These are phyloP conservation scores for Diaporthe capsici DNA, from an alignment of 2,329 filamentous ascomycete genomes.

Conservation along the genomic window DNA sequence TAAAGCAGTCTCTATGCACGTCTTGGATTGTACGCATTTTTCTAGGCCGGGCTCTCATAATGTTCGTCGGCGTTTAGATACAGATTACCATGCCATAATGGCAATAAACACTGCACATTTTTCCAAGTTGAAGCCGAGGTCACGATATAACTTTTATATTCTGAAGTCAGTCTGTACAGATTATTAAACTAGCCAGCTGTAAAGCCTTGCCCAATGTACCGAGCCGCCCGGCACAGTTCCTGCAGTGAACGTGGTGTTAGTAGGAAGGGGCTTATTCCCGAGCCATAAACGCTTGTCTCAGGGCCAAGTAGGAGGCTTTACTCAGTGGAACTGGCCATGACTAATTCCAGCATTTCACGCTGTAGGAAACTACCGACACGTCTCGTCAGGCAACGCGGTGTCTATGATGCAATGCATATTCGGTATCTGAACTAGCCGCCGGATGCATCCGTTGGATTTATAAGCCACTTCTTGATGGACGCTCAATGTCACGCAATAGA, in stretches of 20 bases:
- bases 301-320: not conserved
- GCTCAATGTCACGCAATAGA: not conserved
- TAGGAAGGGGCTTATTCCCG: too few relatives aligned
- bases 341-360: not conserved
- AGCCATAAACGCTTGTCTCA: too few relatives aligned
- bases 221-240: too few relatives aligned
- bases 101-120: too few relatives aligned
- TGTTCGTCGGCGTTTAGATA: not conserved
- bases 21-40: not conserved
- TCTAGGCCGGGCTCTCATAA: not conserved
- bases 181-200: too few relatives aligned
- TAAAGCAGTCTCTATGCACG: not conserved
- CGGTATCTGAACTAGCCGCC: not conserved
- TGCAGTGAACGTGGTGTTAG: too few relatives aligned
- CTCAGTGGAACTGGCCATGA: not conserved
- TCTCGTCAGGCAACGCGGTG: not conserved
- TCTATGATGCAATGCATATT: conserved; percentile 19
- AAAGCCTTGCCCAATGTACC: too few relatives aligned
- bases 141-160: too few relatives aligned
- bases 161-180: too few relatives aligned
- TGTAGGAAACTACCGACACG: not conserved
- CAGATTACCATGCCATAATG: not conserved
- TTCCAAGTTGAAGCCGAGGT: too few relatives aligned
- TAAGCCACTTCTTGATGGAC: not conserved
- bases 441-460: not conserved